phyloP scores from a whole-genome alignment of 768 basidiomycete genomes.

The Lactarius trivialis region DNA sequence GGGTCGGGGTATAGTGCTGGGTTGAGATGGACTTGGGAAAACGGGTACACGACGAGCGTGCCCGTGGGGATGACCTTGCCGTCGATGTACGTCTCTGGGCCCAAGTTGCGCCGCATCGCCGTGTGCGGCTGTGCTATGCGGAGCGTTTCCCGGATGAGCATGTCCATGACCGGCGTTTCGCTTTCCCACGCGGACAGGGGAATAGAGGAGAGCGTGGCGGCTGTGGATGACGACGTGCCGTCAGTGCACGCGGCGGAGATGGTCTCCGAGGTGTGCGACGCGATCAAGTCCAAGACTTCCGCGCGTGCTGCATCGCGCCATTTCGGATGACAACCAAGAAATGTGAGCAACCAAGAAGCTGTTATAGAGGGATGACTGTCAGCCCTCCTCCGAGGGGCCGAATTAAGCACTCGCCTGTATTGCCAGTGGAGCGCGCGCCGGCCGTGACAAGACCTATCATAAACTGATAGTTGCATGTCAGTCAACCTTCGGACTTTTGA shows the following conservation, averaged over 20 bases:
- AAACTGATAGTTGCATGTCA: constrained; percentile 42
- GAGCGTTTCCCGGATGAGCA: constrained; percentile 69
- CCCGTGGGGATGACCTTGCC: constrained; percentile 65
- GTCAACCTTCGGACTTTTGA: constrained; percentile 4
- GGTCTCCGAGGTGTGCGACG: constrained; percentile 6
- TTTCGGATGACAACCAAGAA: constrained; percentile 57
- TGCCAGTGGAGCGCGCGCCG: constrained; percentile 74
- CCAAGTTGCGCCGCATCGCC: constrained; percentile 75
- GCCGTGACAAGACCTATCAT: constrained; percentile 78
- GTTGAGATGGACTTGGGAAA: constrained; percentile 73
- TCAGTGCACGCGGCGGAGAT: constrained; percentile 1
- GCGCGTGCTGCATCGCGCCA: constrained; percentile 56
- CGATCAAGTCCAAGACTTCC: constrained; percentile 53
- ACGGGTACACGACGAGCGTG: constrained; percentile 72
- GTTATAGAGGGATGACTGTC: constrained; percentile 23
- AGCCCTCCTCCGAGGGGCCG: constrained; percentile 10
- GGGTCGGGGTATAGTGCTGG: constrained; percentile 67
- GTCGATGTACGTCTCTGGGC: constrained; percentile 63
- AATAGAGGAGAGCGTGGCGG: constrained; percentile 49
- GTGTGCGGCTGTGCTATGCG: constrained; percentile 74
- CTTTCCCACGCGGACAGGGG: constrained; percentile 67
- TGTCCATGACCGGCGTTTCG: constrained; percentile 62
- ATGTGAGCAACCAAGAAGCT: constrained; percentile 74
- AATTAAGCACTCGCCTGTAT: constrained; percentile 42
- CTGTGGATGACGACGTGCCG: constrained; percentile 21